Evolutionary conservation across 2,329 filamentous ascomycete species (phyloP).

Genomic region (Penicillium sp.): DNA sequence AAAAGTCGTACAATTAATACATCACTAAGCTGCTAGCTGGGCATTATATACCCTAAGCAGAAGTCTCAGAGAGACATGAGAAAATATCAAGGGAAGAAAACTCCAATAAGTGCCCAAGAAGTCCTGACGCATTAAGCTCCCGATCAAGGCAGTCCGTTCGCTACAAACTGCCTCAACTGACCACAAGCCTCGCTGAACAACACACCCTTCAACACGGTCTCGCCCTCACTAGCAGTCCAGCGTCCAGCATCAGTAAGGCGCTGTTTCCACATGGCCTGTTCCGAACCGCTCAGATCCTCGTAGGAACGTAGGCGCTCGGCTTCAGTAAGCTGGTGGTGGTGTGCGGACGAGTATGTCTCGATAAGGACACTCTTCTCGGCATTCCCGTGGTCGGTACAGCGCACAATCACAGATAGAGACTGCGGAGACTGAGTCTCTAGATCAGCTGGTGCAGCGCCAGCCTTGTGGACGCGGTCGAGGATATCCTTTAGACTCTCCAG

Average conservation of each 20-base stretch:
- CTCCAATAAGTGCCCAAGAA: background rate
- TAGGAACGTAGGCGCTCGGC: constrained; percentile 50
- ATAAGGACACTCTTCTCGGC: constrained; percentile 25
- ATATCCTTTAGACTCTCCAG: constrained; percentile 24
- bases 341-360: constrained; percentile 18
- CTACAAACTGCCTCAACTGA: constrained; percentile 14
- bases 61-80: background rate
- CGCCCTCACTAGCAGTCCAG: constrained; percentile 77
- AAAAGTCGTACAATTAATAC: background rate
- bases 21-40: background rate
- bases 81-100: background rate
- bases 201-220: constrained; percentile 72
- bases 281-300: constrained; percentile 65
- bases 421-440: constrained; percentile 11
- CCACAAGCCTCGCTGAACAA: constrained; percentile 67
- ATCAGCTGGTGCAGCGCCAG: constrained; percentile 21
- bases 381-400: constrained; percentile 15
- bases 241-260: constrained; percentile 68
- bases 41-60: background rate
- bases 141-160: constrained; percentile 18
- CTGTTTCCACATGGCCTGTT: constrained; percentile 68
- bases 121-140: background rate
- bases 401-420: constrained; percentile 24
- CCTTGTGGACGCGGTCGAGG: constrained; percentile 26
- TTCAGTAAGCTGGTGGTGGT: constrained; percentile 1